Conservation (phyloP, 108 stramenopile species). For the Licmophora abbreviata region DNA sequence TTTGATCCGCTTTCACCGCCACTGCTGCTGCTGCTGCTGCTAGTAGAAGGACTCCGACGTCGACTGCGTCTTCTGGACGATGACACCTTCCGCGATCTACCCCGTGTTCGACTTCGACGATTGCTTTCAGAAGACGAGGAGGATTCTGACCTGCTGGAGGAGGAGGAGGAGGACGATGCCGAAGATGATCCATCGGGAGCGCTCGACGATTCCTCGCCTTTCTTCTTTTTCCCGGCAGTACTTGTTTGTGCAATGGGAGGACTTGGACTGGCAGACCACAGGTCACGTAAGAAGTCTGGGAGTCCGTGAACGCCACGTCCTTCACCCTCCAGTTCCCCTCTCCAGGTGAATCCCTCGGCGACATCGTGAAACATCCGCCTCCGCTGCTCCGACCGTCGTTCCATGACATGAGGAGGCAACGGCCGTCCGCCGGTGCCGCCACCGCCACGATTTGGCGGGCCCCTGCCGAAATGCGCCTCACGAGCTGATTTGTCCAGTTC, state of each 20-base stretch:
- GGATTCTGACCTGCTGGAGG: slow-evolving; percentile 14
- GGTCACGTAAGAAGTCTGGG: background rate
- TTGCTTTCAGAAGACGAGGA: slow-evolving; percentile 15
- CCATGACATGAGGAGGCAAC: slow-evolving; percentile 15
- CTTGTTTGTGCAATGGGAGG: slow-evolving; percentile 3
- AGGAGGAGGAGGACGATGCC: slow-evolving; percentile 17
- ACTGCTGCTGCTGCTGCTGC: slow-evolving; percentile 14
- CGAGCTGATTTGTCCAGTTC: slow-evolving; percentile 14
- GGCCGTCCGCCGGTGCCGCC: slow-evolving; percentile 18
- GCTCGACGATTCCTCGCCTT: slow-evolving; percentile 6
- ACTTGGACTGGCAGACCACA: slow-evolving; percentile 10
- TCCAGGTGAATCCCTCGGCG: background rate
- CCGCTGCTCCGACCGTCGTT: slow-evolving; percentile 6
- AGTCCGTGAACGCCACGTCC: background rate
- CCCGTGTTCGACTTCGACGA: too few relatives aligned
- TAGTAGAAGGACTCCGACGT: slow-evolving; percentile 15
- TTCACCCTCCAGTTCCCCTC: slow-evolving; percentile 4
- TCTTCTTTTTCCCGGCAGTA: background rate
- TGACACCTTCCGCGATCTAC: slow-evolving; percentile 12
- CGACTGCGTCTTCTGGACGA: slow-evolving; percentile 15
- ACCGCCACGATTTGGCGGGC: slow-evolving; percentile 16
- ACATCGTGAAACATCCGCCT: background rate
- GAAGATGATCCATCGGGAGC: slow-evolving; percentile 21
- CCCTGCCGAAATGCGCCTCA: slow-evolving; percentile 9
- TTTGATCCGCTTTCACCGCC: background rate